Base-by-base conservation (phyloP, 108 stramenopile genomes). In the Nitzschia sp. region DNA sequence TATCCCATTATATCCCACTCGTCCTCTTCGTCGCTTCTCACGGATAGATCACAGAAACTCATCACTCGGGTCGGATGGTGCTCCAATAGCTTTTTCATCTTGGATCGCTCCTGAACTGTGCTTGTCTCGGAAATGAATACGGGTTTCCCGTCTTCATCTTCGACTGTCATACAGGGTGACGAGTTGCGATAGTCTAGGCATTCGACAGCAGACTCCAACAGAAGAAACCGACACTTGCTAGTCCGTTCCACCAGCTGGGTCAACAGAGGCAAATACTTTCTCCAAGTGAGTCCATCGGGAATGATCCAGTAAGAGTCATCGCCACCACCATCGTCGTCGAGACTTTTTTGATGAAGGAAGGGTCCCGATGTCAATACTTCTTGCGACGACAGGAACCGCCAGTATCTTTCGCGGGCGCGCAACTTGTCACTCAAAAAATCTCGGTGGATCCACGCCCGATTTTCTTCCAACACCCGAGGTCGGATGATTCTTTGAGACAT, bases 151-250 rank as follows among this genome's bases (percentile, higher is more conserved):
- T 11, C n/a, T 2, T 38, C 47, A 22, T 53, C 64, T 30, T 11
- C 21, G 32, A 54, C 47, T 28, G 8, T 34, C 5, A 80, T 52
- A 41, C 33, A 63, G 13, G 80, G 62, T 23, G 71, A 65, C 11
- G 53, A 23, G 44, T 71, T 78, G 34, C 84, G 69, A 65, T 69
- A 77, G 63, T 85, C 84, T 71, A 78, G 73, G 45, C 36, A 53
- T n/a, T 85, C 84, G 15, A 61, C 72, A 27, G 72, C 80, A 22
- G 73, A 75, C 59, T 82, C 80, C 26, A 78, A 50, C 16, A 85
- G 29, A 13, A 79, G 53, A 48, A 65, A 63, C 23, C 25, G 33
- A 45, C 59, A 61, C 28, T 29, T 45, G 5, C 25, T 45, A 5
- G 9, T 13, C 11, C 61, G 38, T 11, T 68, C 65, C 17, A 66